Evolutionary conservation across 305 asterid species (phyloP), one percentile per base, ranked within the genome.

Genomic region (Plantago lanceolata): DNA sequence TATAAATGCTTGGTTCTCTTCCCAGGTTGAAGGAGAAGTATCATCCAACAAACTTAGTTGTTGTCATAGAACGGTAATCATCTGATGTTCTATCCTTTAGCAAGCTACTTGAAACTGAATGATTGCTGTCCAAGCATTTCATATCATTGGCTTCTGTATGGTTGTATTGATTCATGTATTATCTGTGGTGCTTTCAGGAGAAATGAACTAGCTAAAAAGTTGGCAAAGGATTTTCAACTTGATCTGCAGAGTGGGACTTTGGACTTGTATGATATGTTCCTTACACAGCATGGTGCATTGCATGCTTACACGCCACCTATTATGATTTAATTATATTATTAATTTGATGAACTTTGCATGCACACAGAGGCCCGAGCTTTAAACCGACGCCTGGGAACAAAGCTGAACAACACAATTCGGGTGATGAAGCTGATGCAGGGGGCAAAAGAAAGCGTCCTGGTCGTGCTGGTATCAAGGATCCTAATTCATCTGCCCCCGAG

Each of bases 21-120:
- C 75, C 68, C 76, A 94, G 99, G 99, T 81, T 94, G 52, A 94
- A 94, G 73, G 96, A 94, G 75, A 94, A 94, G 71, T 94, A 94
- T 74, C 97, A 94, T 74, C 99, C 99, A 1, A 82, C 95, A 67
- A 88, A 83, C 84, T 82, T 94, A 56, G 78, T 87, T 66, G 57
- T 88, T 72, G 96, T 90, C 64, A 88, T 88, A 45, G 99, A 94
- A 75, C 75, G 96, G 99, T 94, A 61, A 21, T 76, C 61, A 62
- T 40, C 55, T 57, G 56, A 44, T 69, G 48, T 56, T 71, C 63
- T 12, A 48, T 21, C 0, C 44, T 49, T 58, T 26, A 53, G 33
- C 56, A 58, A 31, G 62, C 64, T 20, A n/a, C 18, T 6, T 44
- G 5, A 8, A 29, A 21, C 21, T 18, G 26, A 19, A 37, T 37